Evolutionary conservation across 108 stramenopile species (phyloP), one percentile per base, ranked within the genome.

Genomic region (Conticribra weissflogii): DNA sequence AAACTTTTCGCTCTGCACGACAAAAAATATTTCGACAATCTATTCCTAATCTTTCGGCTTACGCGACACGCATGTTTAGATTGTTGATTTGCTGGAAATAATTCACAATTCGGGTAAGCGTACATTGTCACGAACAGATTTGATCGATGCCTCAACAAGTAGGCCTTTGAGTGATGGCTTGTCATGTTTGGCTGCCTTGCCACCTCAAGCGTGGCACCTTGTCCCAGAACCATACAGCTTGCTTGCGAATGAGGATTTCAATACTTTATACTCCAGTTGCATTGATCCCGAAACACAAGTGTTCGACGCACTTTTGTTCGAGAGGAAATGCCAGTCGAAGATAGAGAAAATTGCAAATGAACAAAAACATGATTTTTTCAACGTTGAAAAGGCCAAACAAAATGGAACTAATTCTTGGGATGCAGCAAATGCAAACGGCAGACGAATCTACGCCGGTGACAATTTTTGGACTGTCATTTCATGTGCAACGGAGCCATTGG

Each of bases 181-280:
- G 14, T 79, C 87, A 1, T 90, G 89, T 62, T 75, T 91, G 23
- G 94, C 91, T 19, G 89, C 88, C 36, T 33, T 95, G 63, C 94
- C 94, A 29, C 76, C 83, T 21, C 78, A 87, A 36, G 86, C 87
- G 24, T 79, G 74, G 32, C 31, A 85, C 30, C 59, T 92, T 18
- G 66, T 92, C 19, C 82, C 88, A 18, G 82, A 91, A 61, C 89
- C 91, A 2, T 95, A 91, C 64, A 66, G 78, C 21, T 58, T 25
- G 50, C 60, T 95, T 32, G 66, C 73, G 8, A 63, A 36, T 46
- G 85, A 59, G 52, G 61, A 53, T 0, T 86, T 91, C 18, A 90
- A 95, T 59, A 74, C 75, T 23, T 56, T 92, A 1, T 95, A 90
- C 60, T 62, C 54, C 17, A 53, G 54, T 18, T 95, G 88, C 60